Evolutionary conservation across 2,329 filamentous ascomycete species (phyloP).

Genomic region (Penicillium fuscoglaucum): DNA sequence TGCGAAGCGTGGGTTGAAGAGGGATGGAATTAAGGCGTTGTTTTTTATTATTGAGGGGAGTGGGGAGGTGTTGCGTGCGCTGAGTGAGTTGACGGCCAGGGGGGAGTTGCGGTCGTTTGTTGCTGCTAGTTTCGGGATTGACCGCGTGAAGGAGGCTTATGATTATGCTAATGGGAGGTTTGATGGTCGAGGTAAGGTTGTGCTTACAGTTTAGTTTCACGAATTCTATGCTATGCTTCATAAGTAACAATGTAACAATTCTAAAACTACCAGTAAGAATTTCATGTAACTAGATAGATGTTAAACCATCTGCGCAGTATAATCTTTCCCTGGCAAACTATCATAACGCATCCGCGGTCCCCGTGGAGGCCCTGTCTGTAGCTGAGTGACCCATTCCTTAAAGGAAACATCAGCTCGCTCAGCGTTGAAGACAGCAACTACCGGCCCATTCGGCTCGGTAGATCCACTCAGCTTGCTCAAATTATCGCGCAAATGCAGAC

Average conservation of each 20-base stretch:
- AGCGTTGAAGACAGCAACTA: neutral
- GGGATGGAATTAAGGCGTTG: constrained; percentile 20
- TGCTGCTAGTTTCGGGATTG: constrained; percentile 19
- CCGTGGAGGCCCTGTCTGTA: neutral
- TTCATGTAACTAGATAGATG: neutral
- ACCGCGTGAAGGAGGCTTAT: constrained; percentile 22
- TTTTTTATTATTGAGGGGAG: constrained; percentile 26
- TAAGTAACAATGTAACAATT: neutral
- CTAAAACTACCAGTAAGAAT: neutral
- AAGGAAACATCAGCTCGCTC: neutral
- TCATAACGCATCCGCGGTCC: neutral
- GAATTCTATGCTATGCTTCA: neutral
- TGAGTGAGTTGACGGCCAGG: constrained; percentile 16
- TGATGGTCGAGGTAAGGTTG: constrained; percentile 25
- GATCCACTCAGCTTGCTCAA: neutral
- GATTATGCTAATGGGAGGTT: constrained; percentile 19
- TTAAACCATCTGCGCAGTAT: neutral
- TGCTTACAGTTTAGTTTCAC: constrained; percentile 19
- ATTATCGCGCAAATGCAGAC: neutral
- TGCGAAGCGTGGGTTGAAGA: constrained; percentile 16
- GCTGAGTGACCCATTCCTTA: neutral
- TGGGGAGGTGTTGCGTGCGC: constrained; percentile 12
- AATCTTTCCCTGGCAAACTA: neutral
- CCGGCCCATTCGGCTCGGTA: neutral
- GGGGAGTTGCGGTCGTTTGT: constrained; percentile 24